Evolutionary conservation across 2,329 filamentous ascomycete species (phyloP), one percentile per base, ranked within the genome.

Genomic region (Sclerotinia spermophila): DNA sequence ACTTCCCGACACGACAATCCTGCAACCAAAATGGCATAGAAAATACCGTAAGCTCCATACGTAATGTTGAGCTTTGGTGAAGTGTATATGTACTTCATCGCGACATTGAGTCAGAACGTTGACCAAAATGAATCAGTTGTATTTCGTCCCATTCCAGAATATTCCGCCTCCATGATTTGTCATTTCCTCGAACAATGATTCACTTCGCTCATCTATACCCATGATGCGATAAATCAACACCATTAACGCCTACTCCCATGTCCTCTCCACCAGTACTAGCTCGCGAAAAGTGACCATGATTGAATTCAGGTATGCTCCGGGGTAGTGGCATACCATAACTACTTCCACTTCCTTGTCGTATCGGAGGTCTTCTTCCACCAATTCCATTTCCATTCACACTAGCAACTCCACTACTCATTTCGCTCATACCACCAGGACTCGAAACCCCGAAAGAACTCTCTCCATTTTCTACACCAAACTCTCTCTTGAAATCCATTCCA

Each of bases 401-500:
- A 7, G 48, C 45, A 21, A 65, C 61, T 53, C 61, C 61, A 40
- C 38, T 65, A 27, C 61, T 65, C 61, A 65, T 65, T 38, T 65
- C 61, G 15, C 61, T 65, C 61, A 65, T 65, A 51, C 61, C 61
- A 2, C 61, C 61, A 27, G 61, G 61, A 53, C 61, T 65, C 15
- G 61, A 65, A 38, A 65, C 61, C 5, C 45, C 45, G 40, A 55
- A 56, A 35, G 53, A 45, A n/a, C 38, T 27, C 38, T 66, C 61
- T 68, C 67, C 38, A 35, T 55, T 65, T 19, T 59, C 55, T 19
- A 44, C 53, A 35, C 58, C 40, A 40, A 42, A 70, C 30, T 70
- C 69, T 51, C 69, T 59, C 59, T 70, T 70, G 15, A 67, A 70
- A 59, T 70, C 69, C 62, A 70, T 53, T 35, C 55, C 69, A 17